Evolutionary conservation across 495 filamentous ascomycete species (phyloP).

Genomic region (Xeromyces bisporus): DNA sequence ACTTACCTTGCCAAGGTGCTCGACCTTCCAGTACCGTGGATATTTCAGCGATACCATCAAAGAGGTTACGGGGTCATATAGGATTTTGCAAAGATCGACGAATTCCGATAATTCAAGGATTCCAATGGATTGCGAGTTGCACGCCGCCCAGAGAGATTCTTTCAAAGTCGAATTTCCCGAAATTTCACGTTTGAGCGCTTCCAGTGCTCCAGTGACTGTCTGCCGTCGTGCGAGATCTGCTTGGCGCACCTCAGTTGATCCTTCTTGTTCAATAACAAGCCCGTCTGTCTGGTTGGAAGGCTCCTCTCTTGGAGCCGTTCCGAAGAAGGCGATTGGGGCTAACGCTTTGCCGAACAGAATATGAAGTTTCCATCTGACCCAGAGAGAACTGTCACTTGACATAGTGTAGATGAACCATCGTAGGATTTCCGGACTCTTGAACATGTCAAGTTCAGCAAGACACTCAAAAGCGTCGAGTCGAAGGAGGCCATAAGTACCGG

Average conservation of each 20-base stretch:
- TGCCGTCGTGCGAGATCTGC: conserved; percentile 54
- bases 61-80: conserved; percentile 51
- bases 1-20: conserved; percentile 42
- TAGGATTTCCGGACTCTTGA: conserved; percentile 43
- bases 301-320: conserved; percentile 27
- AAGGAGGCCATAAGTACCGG: conserved; percentile 61
- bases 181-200: conserved; percentile 57
- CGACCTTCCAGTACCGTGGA: conserved; percentile 53
- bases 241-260: conserved; percentile 47
- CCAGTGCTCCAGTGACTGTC: conserved; percentile 59
- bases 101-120: conserved; percentile 60
- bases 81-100: conserved; percentile 53
- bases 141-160: conserved; percentile 59
- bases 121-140: conserved; percentile 48
- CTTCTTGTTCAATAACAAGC: conserved; percentile 71
- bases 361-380: conserved; percentile 53
- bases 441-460: conserved; percentile 59
- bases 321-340: conserved; percentile 58
- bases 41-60: conserved; percentile 46
- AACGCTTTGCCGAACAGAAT: conserved; percentile 52
- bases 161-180: conserved; percentile 43
- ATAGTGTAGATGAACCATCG: conserved; percentile 54
- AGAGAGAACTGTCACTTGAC: conserved; percentile 65
- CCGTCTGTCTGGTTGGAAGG: conserved; percentile 28
- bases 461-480: conserved; percentile 70